Base-by-base conservation (phyloP, 73 alveolate genomes). In the Paramecium biaurelia region DNA sequence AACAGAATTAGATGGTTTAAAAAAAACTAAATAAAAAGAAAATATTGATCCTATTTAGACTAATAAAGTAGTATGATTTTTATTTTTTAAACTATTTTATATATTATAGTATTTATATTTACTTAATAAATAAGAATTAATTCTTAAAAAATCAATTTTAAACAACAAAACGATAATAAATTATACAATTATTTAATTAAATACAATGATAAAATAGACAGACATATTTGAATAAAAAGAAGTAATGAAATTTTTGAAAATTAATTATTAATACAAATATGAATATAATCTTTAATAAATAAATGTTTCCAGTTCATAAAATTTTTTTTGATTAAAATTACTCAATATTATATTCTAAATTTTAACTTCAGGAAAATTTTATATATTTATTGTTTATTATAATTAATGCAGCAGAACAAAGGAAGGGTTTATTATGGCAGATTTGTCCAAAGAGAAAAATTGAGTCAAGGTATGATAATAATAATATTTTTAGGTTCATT, bases 401-500 rank as follows among this genome's bases (percentile, higher is more conserved):
- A 53, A 53, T 15, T 15, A 53, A 72, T 72, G 86, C 26, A 34
- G 10, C 45, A 72, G 56, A 76, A 79, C n/a, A 79, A 79, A 45
- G 24, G 45, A 7, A 79, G 74, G 72, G 26, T 79, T 10, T 79
- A 30, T 47, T 43, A 79, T 45, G 90, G 90, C 3, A 12, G 90
- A 45, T 79, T 79, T 79, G 74, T 79, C n/a, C 56, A 79, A 20
- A 79, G 56, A n/a, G 74, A 79, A 23, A 79, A 45, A 45, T 41
- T 79, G 7, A 41, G 76, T 5, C 32, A 38, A 41, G 90, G 90
- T 79, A 43, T 21, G 7, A 14, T 11, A 5, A 30, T 5, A 30
- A 30, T 38, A 84, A 82, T 92, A 24, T 96, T 97, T 12, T 85
- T 96, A 90, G 99, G 99, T 26, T 96, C 99, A 5, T 97, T 97